Evolutionary conservation across 768 basidiomycete genomes (phyloP), one percentile per base, ranked within the genome.

Genomic region (Lactarius vividus): DNA sequence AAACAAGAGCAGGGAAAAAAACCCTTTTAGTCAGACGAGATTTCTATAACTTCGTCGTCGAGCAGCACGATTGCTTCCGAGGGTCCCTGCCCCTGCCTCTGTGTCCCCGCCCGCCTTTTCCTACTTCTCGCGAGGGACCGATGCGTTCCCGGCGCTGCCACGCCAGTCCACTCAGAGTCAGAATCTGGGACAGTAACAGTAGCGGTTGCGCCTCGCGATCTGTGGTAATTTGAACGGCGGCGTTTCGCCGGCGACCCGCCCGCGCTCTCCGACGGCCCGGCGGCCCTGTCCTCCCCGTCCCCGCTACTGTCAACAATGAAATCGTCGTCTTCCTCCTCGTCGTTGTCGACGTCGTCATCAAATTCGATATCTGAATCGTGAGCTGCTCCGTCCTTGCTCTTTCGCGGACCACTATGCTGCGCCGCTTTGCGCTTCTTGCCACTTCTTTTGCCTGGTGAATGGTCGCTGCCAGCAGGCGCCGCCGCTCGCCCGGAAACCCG

Each of bases 31-130:
- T 68, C 44, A 23, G 64, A 65, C 28, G 59, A 68, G 31, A 68
- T 60, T 2, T 68, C 67, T 56, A 68, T 65, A 11, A 68, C 31
- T 33, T 68, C 67, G n/a, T 40, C 15, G 11, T 55, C 63, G n/a
- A 20, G 13, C n/a, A 28, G 54, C 29, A 56, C 10, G 4, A 15
- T 26, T n/a, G 57, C 9, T 37, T 15, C 57, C 18, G 58, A 39
- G 20, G 31, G 29, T 9, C 29, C 39, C 33, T 56, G 56, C 31
- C 46, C 23, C 46, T 23, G 39, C 42, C 7, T 20, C 59, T 53
- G 42, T 46, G 3, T n/a, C 40, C 10, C 3, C 28, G 44, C 18
- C 4, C 26, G 26, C 60, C 28, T 61, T 52, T n/a, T 28, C 60
- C 16, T 18, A 10, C 46, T 42, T 20, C 23, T 44, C 60, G 9